Percentiles rank a stretch among this genome's conserved stretches.
phyloP scores from a whole-genome alignment of 2,329 filamentous ascomycete species.

The Colletotrichum liaoningense region DNA sequence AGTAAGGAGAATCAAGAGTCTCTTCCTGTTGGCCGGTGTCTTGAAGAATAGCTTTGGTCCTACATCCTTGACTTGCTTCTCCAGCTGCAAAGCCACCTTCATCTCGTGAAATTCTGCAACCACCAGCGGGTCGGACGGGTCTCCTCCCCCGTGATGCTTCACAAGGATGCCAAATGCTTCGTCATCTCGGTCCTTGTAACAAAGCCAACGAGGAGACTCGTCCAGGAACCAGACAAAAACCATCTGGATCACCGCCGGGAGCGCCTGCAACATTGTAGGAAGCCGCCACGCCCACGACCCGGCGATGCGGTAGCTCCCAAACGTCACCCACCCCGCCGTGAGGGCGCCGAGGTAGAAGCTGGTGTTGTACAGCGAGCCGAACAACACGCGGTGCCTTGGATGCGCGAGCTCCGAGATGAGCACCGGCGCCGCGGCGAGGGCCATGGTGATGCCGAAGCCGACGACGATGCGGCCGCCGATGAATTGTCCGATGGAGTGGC shows the following conservation, averaged over 20 bases:
- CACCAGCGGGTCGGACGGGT: slow-evolving; percentile 58
- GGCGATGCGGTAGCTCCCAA: slow-evolving; percentile 42
- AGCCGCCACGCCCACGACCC: not conserved
- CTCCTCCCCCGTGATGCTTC: slow-evolving; percentile 64
- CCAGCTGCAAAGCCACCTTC: not conserved
- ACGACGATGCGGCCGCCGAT: slow-evolving; percentile 45
- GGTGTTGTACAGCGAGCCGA: not conserved
- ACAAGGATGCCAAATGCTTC: slow-evolving; percentile 44
- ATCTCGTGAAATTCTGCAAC: slow-evolving; percentile 55
- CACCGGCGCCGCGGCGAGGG: slow-evolving; percentile 44
- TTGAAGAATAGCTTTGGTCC: slow-evolving; percentile 35
- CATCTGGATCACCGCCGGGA: slow-evolving; percentile 17
- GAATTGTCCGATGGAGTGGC: slow-evolving; percentile 43
- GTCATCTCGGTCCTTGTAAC: slow-evolving; percentile 43
- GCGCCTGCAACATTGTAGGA: not conserved
- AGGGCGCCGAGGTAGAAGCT: slow-evolving; percentile 48
- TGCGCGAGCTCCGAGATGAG: slow-evolving; percentile 46
- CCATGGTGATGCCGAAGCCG: slow-evolving; percentile 45
- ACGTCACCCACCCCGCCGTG: slow-evolving; percentile 50
- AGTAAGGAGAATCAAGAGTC: slow-evolving; percentile 39
- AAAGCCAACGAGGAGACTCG: slow-evolving; percentile 47
- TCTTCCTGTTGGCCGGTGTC: slow-evolving; percentile 40
- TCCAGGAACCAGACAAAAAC: slow-evolving; percentile 34
- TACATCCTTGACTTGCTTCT: not conserved
- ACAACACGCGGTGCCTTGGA: not conserved